These are phyloP conservation scores for Trametes villosa DNA, from an alignment of 768 basidiomycete genomes.

Conservation along the genomic window DNA sequence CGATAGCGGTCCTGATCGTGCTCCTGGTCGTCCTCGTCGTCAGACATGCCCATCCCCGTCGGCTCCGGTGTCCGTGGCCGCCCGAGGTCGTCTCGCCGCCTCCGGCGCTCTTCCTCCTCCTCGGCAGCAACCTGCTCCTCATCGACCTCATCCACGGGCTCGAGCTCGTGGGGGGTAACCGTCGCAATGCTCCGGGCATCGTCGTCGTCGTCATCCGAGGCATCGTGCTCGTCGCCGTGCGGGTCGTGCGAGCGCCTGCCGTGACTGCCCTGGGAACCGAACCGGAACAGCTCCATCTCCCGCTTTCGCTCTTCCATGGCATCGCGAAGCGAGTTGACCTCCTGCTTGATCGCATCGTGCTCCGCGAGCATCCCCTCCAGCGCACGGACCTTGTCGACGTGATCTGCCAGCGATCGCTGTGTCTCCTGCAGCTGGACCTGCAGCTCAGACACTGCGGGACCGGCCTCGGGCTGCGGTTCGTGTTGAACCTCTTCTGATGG, in stretches of 20 bases:
- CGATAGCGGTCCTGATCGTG: conserved; percentile 14
- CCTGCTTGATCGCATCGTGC: conserved; percentile 81
- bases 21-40: conserved; percentile 48
- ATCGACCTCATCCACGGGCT: conserved; percentile 76
- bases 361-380: conserved; percentile 83
- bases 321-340: conserved; percentile 73
- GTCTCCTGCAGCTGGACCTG: conserved; percentile 87
- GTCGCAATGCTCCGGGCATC: conserved; percentile 76
- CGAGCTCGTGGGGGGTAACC: conserved; percentile 67
- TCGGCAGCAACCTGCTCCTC: conserved; percentile 54
- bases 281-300: conserved; percentile 46
- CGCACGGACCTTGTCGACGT: conserved; percentile 82
- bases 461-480: conserved; percentile 32
- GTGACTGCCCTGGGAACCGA: conserved; percentile 23
- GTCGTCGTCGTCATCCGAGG: conserved; percentile 43
- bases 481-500: conserved; percentile 22
- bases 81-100: conserved; percentile 56
- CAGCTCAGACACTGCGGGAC: conserved; percentile 59
- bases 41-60: conserved; percentile 56
- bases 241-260: conserved; percentile 27
- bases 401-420: conserved; percentile 71
- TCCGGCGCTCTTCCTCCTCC: conserved; percentile 54
- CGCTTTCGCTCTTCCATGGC: conserved; percentile 69
- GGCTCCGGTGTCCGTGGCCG: conserved; percentile 86
- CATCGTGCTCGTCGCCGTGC: conserved; percentile 24